Conservation (phyloP, 2,329 filamentous ascomycete genomes). For the Curvularia verruculosa region DNA sequence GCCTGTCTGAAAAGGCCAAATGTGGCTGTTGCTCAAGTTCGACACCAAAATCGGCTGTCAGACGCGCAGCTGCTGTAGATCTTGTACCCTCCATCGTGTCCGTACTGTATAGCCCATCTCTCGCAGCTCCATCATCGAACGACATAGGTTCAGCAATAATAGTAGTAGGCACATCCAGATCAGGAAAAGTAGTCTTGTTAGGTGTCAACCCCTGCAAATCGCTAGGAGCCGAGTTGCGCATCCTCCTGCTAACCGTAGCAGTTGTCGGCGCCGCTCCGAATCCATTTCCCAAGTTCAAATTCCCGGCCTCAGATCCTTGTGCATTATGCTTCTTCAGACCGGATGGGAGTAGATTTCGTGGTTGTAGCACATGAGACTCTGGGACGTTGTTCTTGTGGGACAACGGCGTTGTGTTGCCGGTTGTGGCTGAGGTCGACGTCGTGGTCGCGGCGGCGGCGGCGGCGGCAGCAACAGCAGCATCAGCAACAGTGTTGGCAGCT, state of each 20-base stretch:
- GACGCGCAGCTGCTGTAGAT: neutral
- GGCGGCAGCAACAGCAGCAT: too few species aligned
- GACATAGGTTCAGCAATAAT: neutral
- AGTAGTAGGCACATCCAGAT: neutral
- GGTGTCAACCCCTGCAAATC: neutral
- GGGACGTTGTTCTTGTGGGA: neutral
- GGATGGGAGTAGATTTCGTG: too few species aligned
- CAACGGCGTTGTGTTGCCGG: neutral
- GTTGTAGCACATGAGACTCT: neutral
- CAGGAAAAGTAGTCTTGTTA: neutral
- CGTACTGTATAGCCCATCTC: neutral
- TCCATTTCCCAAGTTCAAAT: conserved; percentile 7
- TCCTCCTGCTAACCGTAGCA: neutral
- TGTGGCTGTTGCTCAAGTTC: neutral
- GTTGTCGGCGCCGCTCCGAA: neutral
- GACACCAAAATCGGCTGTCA: neutral
- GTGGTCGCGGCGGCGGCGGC: too few species aligned
- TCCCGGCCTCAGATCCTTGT: neutral
- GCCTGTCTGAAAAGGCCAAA: neutral
- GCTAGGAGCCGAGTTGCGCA: neutral
- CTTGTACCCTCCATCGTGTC: neutral
- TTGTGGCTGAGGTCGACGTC: neutral
- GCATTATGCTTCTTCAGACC: neutral
- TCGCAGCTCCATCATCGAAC: neutral
- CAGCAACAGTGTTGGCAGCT: neutral